phyloP scores from a whole-genome alignment of 345 rosid species.

The Acer saccharum region DNA sequence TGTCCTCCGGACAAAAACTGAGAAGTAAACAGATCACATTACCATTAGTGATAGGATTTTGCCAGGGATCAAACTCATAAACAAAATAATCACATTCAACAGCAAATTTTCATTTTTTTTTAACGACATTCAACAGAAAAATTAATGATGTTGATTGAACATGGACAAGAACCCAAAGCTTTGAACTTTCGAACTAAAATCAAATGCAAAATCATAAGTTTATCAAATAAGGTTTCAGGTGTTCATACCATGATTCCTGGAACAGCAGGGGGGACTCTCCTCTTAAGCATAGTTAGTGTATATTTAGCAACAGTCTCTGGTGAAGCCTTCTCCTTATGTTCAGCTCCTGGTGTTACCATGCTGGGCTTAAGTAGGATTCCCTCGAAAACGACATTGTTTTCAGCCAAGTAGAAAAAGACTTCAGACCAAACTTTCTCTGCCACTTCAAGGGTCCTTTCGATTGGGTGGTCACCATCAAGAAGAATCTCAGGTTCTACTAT shows the following conservation, averaged over 20 bases:
- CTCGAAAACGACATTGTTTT: constrained; percentile 85
- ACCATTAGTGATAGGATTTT: background rate
- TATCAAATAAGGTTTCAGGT: constrained; percentile 7
- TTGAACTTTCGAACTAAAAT: background rate
- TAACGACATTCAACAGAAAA: too few relatives aligned
- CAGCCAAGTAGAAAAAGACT: constrained; percentile 91
- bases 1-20: constrained; percentile 99
- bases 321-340: constrained; percentile 86
- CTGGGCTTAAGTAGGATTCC: constrained; percentile 97
- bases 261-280: constrained; percentile 97
- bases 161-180: background rate
- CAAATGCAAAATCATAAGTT: background rate
- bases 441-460: constrained; percentile 92
- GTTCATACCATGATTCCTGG: constrained; percentile 89
- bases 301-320: constrained; percentile 87
- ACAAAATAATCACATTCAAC: background rate
- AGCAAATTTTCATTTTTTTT: background rate
- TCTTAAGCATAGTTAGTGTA: constrained; percentile 88
- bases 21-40: constrained; percentile 2
- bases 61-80: too few relatives aligned
- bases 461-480: constrained; percentile 93
- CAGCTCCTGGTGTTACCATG: constrained; percentile 99
- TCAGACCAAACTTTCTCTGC: constrained; percentile 99
- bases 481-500: constrained; percentile 99
- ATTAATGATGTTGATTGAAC: background rate